phyloP scores from a whole-genome alignment of 495 filamentous ascomycete genomes.

The Opeltia flavorubescens region DNA sequence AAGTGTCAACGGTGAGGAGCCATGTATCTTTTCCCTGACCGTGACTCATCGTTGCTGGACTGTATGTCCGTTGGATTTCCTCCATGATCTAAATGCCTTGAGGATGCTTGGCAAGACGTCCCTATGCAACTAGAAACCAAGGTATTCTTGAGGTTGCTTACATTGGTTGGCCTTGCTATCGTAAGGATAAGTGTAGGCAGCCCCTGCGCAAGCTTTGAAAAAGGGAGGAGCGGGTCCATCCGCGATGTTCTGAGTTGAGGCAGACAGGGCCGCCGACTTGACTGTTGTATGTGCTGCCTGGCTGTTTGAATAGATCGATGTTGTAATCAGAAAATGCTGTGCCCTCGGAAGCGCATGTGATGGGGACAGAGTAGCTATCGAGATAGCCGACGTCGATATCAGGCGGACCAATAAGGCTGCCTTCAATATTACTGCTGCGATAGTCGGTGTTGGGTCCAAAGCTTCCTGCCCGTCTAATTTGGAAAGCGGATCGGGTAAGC shows the following conservation, averaged over 20 bases:
- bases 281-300: constrained; percentile 1
- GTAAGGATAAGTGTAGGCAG: constrained; percentile 13
- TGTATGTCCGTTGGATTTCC: constrained; percentile 23
- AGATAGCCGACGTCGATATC: constrained; percentile 9
- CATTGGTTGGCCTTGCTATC: constrained; percentile 11
- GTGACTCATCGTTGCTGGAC: neutral
- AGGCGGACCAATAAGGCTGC: constrained; percentile 4
- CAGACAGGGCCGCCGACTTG: constrained; percentile 7
- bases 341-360: constrained; percentile 11
- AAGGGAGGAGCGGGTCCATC: constrained; percentile 10
- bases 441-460: neutral
- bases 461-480: constrained; percentile 5
- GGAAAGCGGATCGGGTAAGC: constrained; percentile 3
- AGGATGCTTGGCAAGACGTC: constrained; percentile 10
- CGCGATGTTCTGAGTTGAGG: constrained; percentile 7
- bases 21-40: neutral
- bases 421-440: constrained; percentile 6
- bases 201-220: constrained; percentile 11
- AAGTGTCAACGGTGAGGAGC: constrained; percentile 1
- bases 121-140: constrained; percentile 11
- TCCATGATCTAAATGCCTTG: neutral
- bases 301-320: constrained; percentile 12
- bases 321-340: constrained; percentile 13
- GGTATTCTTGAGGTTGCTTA: constrained; percentile 5
- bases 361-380: constrained; percentile 15